Percentiles rank a stretch among this genome's conserved stretches.
phyloP scores from a whole-genome alignment of 108 stramenopile species.

The Discostella stelligeroides region DNA sequence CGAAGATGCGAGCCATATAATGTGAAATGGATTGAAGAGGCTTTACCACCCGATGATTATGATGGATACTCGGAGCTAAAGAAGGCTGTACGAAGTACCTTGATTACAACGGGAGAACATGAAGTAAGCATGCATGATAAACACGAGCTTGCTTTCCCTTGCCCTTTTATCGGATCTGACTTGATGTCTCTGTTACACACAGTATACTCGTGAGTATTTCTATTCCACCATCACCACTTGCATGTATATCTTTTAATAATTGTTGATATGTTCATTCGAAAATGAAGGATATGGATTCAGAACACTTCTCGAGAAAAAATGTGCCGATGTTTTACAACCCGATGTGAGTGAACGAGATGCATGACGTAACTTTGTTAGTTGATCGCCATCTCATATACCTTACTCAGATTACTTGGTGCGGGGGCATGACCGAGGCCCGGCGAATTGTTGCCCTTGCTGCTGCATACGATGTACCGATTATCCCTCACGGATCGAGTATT shows the following conservation, averaged over 20 bases:
- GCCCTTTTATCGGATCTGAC: neutral
- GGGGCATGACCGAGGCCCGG: slow-evolving; percentile 72
- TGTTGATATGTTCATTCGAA: neutral
- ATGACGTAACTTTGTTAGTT: neutral
- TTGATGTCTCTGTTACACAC: neutral
- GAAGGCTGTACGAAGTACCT: slow-evolving; percentile 45
- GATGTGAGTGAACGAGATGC: slow-evolving; percentile 20
- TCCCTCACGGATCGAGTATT: slow-evolving; percentile 66
- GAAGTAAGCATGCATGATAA: slow-evolving; percentile 34
- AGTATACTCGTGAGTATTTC: slow-evolving; percentile 54
- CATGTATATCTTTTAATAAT: neutral
- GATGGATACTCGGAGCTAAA: slow-evolving; percentile 62
- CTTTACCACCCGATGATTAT: slow-evolving; percentile 66
- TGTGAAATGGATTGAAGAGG: slow-evolving; percentile 76
- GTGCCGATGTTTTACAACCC: slow-evolving; percentile 67
- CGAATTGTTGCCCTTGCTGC: slow-evolving; percentile 66
- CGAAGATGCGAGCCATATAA: slow-evolving; percentile 57
- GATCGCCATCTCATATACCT: neutral
- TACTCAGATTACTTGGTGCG: slow-evolving; percentile 67
- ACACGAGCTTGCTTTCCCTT: neutral
- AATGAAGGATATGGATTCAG: slow-evolving; percentile 57
- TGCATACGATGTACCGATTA: slow-evolving; percentile 64
- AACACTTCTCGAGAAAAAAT: slow-evolving; percentile 58
- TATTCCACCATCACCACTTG: neutral
- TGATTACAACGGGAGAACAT: slow-evolving; percentile 72